These are phyloP conservation scores for Tillandsia fasciculata DNA, from an alignment of 176 grass and related monocot species.

Conservation along the genomic window DNA sequence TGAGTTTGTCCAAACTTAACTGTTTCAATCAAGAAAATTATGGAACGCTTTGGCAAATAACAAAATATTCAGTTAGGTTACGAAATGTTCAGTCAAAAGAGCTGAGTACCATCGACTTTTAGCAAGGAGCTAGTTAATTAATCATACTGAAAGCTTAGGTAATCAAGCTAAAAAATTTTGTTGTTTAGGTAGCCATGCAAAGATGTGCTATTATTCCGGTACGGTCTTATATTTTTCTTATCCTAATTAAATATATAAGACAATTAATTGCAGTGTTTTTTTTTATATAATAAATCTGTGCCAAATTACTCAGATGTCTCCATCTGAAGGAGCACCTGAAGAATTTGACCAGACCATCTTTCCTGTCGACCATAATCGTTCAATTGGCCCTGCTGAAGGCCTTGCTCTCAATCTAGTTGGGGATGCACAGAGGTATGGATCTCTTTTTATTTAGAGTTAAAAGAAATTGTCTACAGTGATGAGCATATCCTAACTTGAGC, in stretches of 20 bases:
- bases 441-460: constrained; percentile 1
- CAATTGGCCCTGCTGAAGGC: constrained; percentile 58
- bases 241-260: not conserved
- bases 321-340: constrained; percentile 78
- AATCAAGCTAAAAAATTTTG: too few species aligned
- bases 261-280: not conserved
- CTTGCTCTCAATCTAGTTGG: constrained; percentile 77
- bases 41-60: not conserved
- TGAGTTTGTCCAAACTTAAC: too few species aligned
- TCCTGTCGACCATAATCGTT: constrained; percentile 42
- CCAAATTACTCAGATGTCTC: constrained; percentile 51
- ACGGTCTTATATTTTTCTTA: too few species aligned
- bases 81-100: too few species aligned
- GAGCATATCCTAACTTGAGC: too few species aligned
- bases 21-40: too few species aligned
- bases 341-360: constrained; percentile 97
- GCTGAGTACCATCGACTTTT: too few species aligned
- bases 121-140: too few species aligned
- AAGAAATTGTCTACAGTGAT: not conserved
- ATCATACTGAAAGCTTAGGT: too few species aligned
- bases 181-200: too few species aligned
- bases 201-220: too few species aligned
- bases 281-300: not conserved
- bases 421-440: constrained; percentile 58
- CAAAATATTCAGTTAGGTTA: not conserved